Base-by-base conservation (phyloP, 805 yeast genomes). In the Cyberlindnera sargentensis region DNA sequence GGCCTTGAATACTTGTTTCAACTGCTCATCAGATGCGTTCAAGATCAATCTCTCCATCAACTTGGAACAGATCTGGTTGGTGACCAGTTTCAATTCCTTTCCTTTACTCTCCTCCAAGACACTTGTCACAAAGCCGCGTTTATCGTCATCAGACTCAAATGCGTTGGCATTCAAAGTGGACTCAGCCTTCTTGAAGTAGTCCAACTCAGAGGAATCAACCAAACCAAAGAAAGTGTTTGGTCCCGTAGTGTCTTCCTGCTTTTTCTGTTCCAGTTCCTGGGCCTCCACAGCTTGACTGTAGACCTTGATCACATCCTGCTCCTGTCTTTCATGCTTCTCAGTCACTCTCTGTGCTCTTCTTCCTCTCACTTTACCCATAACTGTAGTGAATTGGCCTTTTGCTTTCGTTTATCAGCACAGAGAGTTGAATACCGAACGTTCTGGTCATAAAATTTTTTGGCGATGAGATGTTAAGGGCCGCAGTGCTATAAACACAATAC, bases 51-150 rank as follows among this genome's bases (percentile, higher is more conserved):
- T 72, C 64, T 91, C 99, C 70, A 93, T 73, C 46, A 93, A 71
- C 61, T 91, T 91, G 25, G 98, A 91, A 62, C 97, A 89, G 45
- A 91, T 88, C 58, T 90, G 97, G 58, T 91, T 90, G 3, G 96
- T 91, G 4, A 85, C 96, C 34, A 91, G 71, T 63, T 93, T 91
- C 52, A 93, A 68, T 63, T 91, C 98, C 55, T 90, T 89, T 3
- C 96, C 96, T 39, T 74, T 71, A 24, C 89, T 76, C 66, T 93
- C 99, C 50, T 83, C 91, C 51, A 90, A 72, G 2, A 91, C 85
- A 53, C 93, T 82, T 3, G 73, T 63, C 29, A 87, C 80, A 56
- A 91, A 89, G 2, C 83, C 82, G 6, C 61, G 63, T 52, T 81
- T 75, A 50, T 90, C 97, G 43, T 86, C 95, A 4, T 75, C 71